These are phyloP conservation scores for Asterochloris erici DNA, from an alignment of 139 green algal genomes.

Conservation along the genomic window DNA sequence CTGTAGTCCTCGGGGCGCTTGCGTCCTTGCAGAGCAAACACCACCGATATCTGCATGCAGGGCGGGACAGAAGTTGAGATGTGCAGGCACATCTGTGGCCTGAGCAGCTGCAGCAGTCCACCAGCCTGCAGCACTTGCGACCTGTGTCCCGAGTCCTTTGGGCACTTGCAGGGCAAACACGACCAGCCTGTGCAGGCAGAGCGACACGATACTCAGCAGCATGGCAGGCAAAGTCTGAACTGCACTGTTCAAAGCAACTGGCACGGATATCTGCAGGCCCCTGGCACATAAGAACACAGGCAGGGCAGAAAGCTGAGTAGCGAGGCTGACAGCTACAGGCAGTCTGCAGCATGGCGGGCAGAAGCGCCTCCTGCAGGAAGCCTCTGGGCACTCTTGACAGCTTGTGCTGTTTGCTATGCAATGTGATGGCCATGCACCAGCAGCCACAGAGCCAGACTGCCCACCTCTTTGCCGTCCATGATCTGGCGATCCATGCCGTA, in stretches of 20 bases:
- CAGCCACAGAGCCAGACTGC: not conserved
- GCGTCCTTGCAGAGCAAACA: conserved; percentile 43
- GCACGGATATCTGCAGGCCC: too few species aligned
- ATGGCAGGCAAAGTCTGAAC: not conserved
- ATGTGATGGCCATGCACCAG: not conserved
- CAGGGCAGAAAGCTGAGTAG: too few species aligned
- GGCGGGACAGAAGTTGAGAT: not conserved
- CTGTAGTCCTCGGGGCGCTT: conserved; percentile 52
- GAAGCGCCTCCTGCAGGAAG: not conserved
- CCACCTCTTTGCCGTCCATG: conserved; percentile 44
- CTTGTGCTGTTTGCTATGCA: not conserved
- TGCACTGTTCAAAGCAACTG: too few species aligned
- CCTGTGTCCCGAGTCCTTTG: too few species aligned
- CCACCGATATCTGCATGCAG: conserved; percentile 28
- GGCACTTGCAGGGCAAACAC: not conserved
- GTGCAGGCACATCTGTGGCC: not conserved
- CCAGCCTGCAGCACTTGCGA: too few species aligned
- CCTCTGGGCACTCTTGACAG: not conserved
- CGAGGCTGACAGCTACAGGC: too few species aligned
- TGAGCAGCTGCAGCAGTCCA: not conserved
- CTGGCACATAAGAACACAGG: too few species aligned
- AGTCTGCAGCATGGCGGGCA: too few species aligned
- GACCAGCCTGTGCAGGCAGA: not conserved
- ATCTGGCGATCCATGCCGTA: conserved; percentile 30
- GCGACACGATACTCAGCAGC: not conserved